These are phyloP conservation scores for Cornus florida DNA, from an alignment of 148 eudicot species.

Conservation along the genomic window DNA sequence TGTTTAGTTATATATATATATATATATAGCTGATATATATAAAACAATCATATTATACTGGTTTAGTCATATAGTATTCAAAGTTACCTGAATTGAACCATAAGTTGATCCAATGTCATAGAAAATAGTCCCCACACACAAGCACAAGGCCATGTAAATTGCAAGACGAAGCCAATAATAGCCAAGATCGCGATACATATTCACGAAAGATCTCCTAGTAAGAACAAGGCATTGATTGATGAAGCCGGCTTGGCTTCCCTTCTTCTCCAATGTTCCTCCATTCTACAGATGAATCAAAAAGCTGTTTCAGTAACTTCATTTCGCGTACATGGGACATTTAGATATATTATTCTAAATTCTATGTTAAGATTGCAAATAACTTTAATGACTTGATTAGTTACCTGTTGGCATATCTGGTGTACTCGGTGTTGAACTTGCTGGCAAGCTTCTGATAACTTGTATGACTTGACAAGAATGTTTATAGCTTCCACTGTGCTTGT, in stretches of 20 bases:
- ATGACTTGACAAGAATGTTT: conserved; percentile 36
- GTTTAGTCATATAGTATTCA: not conserved
- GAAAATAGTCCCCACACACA: conserved; percentile 53
- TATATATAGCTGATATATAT: too few species aligned
- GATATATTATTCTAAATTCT: not conserved
- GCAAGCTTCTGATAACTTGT: conserved; percentile 34
- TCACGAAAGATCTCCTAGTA: conserved; percentile 52
- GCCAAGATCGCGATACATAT: conserved; percentile 62
- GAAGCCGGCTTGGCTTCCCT: conserved; percentile 33
- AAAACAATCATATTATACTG: not conserved
- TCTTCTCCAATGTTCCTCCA: conserved; percentile 27
- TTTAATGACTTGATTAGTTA: conserved; percentile 12
- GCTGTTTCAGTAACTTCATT: not conserved
- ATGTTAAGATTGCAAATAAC: not conserved
- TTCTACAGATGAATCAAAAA: conserved; percentile 18
- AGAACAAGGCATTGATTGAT: conserved; percentile 44
- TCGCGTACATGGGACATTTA: not conserved
- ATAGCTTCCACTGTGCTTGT: conserved; percentile 34
- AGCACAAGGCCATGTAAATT: conserved; percentile 43
- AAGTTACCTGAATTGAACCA: conserved; percentile 51
- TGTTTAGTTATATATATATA: not conserved
- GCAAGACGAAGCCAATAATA: conserved; percentile 64
- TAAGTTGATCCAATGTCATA: conserved; percentile 41
- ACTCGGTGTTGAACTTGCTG: conserved; percentile 32
- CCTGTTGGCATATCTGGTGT: conserved; percentile 30